Evolutionary conservation across 208 protist genomes (phyloP), one percentile per base, ranked within the genome.

Genomic region (Trypanosomatidae sp.): DNA sequence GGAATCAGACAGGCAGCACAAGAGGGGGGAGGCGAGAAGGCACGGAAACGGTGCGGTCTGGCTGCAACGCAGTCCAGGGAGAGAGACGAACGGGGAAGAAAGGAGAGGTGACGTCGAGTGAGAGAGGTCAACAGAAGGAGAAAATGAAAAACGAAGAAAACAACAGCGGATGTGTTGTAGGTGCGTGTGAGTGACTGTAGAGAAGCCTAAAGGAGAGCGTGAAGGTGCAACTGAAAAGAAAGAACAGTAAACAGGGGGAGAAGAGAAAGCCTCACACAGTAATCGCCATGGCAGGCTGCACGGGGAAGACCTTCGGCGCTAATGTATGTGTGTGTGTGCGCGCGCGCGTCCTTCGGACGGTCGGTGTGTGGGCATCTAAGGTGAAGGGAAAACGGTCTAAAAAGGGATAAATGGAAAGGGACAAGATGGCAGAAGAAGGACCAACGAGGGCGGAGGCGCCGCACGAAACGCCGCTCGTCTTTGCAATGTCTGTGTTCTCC

Each of bases 281-380:
- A 43, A 41, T n/a, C 0, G 10, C 8, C 22, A 39, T 39, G 36
- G 36, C 3, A 39, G 36, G 3, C 8, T 17, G 39, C 22, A 28
- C 9, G 10, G 4, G 22, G 9, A 9, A 65, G 5, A 25, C 39
- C 33, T 47, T 12, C 19, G 46, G 33, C 17, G 53, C 6, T n/a
- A 47, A 13, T 46, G 30, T 9, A n/a, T 46, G 1, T 3, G 33
- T 1, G 28, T 39, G 12, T 53, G 41, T 50, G 12, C 19, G 36
- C 36, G 36, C 36, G 36, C 36, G 36, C 36, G 36, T 39, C 36
- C 36, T 39, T 39, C 36, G 36, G 36, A 6, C 36, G 36, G 15
- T 64, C 12, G 17, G 9, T 43, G 6, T 28, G n/a, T 53, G n/a
- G 12, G 62, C 44, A 68, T 65, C 59, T 65, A 65, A 65, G 59